Conservation (phyloP, 192 early-diverging fungal species). For the Umbelopsis isabellina region DNA sequence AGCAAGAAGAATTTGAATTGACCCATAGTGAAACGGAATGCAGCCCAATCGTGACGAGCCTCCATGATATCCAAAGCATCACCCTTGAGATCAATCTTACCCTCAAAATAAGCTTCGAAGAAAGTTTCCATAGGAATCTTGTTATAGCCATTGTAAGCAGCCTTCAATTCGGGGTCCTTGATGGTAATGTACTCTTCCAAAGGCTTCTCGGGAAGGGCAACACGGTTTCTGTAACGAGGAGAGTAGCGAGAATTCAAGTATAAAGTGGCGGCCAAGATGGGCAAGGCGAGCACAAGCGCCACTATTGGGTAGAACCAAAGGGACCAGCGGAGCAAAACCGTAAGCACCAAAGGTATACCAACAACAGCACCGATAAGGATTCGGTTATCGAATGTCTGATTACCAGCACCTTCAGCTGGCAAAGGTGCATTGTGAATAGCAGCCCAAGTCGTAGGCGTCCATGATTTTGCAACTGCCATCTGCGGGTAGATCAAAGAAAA, state of each 20-base stretch:
- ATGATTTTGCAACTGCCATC: constrained; percentile 19
- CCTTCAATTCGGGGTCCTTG: constrained; percentile 77
- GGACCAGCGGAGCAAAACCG: constrained; percentile 66
- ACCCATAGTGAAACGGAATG: constrained; percentile 81
- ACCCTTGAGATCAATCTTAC: constrained; percentile 89
- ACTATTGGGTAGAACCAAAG: constrained; percentile 65
- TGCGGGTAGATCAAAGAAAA: neutral
- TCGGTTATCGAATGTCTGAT: constrained; percentile 78
- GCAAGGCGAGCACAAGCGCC: constrained; percentile 63
- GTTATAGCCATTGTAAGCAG: constrained; percentile 71
- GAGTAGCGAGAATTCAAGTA: constrained; percentile 68
- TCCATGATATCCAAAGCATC: constrained; percentile 89
- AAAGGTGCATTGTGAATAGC: constrained; percentile 58
- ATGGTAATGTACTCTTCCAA: constrained; percentile 91
- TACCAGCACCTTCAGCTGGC: constrained; percentile 86
- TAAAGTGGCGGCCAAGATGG: constrained; percentile 76
- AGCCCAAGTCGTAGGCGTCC: constrained; percentile 51
- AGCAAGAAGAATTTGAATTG: constrained; percentile 92
- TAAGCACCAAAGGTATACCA: constrained; percentile 68
- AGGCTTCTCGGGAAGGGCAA: constrained; percentile 77
- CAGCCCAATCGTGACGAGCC: constrained; percentile 92
- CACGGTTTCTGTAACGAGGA: constrained; percentile 63
- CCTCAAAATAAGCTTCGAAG: constrained; percentile 97
- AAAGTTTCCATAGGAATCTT: constrained; percentile 98
- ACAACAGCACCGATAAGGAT: constrained; percentile 63